Evolutionary conservation across 176 grass and related monocot species (phyloP), one percentile per base, ranked within the genome.

Genomic region (Tillandsia fasciculata): DNA sequence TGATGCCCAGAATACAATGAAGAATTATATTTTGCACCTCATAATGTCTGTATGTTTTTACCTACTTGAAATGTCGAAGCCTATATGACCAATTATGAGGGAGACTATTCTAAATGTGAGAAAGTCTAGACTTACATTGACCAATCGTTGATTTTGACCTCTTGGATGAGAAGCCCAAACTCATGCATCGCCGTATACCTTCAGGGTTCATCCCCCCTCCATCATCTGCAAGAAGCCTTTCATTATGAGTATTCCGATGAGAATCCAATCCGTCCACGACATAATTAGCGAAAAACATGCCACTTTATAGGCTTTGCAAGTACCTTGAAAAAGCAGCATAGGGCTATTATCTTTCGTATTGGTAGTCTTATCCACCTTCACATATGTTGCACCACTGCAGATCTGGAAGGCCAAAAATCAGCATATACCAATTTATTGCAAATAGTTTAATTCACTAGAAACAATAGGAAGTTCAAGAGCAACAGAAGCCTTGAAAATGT

Each of bases 201-300:
- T 96, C 88, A 13, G 88, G 86, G 77, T 96, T 88, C 92, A 96
- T 96, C 18, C 92, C 92, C 15, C 86, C 92, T 83, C 92, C 92
- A 87, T 96, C 86, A 57, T 96, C 92, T 96, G 70, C 78, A 76
- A 86, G 66, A 48, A 10, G 54, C 52, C 51, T 47, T 66, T 9
- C 14, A 65, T 0, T 42, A 67, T 33, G 33, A 42, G 33, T 42
- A 78, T 59, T 59, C 26, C 52, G 29, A 42, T 57, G 59, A 81
- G 1, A 0, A 12, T 66, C 64, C 57, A 63, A 49, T 74, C 28
- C 75, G 2, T 23, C 50, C 10, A 15, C 10, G 66, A 24, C 14
- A 18, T 27, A 54, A 68, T 66, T 23, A 52, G 58, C 18, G 68
- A 18, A 76, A 68, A 63, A 76, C 18, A 15, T 64, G 54, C 47